A percentile compares a stretch with the other conserved stretches of the same genome.
These are phyloP conservation scores for Aspergillus sclerotioniger DNA, from an alignment of 495 filamentous ascomycete genomes.

Conservation along the genomic window DNA sequence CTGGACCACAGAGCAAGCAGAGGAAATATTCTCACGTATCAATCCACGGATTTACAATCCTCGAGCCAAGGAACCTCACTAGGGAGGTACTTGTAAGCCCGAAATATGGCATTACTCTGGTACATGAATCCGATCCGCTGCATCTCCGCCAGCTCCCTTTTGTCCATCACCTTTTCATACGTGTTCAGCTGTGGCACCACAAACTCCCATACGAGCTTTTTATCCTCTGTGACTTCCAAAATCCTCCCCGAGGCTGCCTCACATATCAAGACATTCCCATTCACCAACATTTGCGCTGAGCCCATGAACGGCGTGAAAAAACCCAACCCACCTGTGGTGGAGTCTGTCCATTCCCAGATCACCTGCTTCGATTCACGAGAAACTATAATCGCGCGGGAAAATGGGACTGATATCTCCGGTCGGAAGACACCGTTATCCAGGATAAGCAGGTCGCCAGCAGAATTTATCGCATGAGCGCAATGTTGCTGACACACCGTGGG, in stretches of 20 bases:
- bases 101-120: constrained; percentile 36
- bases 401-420: constrained; percentile 36
- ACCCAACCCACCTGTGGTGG: constrained; percentile 33
- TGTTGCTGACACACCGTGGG: constrained; percentile 45
- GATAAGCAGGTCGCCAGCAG: constrained; percentile 44
- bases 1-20: no score
- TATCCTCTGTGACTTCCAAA: constrained; percentile 34
- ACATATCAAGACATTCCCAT: constrained; percentile 43
- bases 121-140: constrained; percentile 21
- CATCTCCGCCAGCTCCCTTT: constrained; percentile 6
- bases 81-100: constrained; percentile 35
- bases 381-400: constrained; percentile 42
- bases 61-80: constrained; percentile 34
- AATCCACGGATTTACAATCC: not conserved
- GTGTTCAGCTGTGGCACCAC: constrained; percentile 31
- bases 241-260: constrained; percentile 38
- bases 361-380: constrained; percentile 30
- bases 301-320: constrained; percentile 54
- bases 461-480: constrained; percentile 37
- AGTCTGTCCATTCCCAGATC: constrained; percentile 46
- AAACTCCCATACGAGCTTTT: constrained; percentile 36
- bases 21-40: no score
- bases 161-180: constrained; percentile 28
- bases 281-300: constrained; percentile 38
- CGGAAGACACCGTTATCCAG: constrained; percentile 49